Evolutionary conservation across 257 asterid genomes (phyloP).

Genomic region (Ligustrum vulgare): DNA sequence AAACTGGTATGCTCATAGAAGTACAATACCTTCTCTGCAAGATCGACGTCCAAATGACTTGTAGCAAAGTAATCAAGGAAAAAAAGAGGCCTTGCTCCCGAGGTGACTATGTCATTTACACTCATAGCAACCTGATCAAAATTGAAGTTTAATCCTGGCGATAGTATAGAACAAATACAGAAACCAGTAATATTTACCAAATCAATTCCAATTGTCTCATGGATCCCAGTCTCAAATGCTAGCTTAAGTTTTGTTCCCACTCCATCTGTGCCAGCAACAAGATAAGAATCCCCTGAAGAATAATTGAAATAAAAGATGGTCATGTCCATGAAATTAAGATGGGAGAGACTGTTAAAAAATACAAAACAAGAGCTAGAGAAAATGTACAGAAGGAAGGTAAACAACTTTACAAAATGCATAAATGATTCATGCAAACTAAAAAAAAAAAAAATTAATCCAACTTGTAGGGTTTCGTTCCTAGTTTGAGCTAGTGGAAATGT

Average conservation of each 20-base stretch:
- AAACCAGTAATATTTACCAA: conserved; percentile 45
- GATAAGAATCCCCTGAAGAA: conserved; percentile 76
- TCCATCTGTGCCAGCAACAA: conserved; percentile 98
- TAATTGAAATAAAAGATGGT: conserved; percentile 3
- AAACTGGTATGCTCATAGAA: not conserved
- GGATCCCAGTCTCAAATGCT: conserved; percentile 95
- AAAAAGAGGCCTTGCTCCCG: conserved; percentile 96
- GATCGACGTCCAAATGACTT: conserved; percentile 85
- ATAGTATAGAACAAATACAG: not conserved
- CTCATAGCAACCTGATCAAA: conserved; percentile 92
- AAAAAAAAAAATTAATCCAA: not conserved
- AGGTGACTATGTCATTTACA: conserved; percentile 92
- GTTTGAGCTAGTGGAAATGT: not conserved
- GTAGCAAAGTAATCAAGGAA: conserved; percentile 98
- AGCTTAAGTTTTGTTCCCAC: conserved; percentile 94
- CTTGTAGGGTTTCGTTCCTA: not conserved
- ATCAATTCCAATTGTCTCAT: conserved; percentile 94
- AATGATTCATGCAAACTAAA: not conserved
- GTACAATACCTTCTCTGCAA: conserved; percentile 78
- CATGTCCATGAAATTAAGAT: not conserved
- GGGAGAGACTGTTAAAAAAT: not conserved
- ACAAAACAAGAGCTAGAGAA: not conserved
- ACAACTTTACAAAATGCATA: not conserved
- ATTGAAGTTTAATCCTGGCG: conserved; percentile 13
- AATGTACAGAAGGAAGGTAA: not conserved